Evolutionary conservation across 176 grass and related monocot species (phyloP).

Genomic region (Canna indica): DNA sequence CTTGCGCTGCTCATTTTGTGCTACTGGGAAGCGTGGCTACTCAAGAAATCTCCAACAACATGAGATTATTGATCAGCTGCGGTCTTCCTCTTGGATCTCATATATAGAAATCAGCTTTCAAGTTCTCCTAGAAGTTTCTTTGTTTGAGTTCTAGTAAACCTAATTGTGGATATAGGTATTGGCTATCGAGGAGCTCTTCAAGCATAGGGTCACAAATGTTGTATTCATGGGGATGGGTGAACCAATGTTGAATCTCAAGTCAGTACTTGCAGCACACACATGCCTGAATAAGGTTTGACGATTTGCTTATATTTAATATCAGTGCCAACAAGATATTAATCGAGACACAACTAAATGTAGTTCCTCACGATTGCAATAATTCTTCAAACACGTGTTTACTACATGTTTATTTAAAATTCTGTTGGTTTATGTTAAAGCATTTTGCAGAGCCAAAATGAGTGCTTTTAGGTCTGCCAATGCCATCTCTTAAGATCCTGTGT

Average conservation of each 20-base stretch:
- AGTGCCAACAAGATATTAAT: not conserved
- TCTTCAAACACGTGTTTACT: not conserved
- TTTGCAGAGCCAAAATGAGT: not conserved
- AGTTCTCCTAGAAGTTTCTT: not conserved
- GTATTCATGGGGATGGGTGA: slow-evolving; percentile 99
- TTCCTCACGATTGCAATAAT: no score
- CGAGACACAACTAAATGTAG: not conserved
- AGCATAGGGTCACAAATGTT: slow-evolving; percentile 84
- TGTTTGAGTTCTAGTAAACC: not conserved
- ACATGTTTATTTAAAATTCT: not conserved
- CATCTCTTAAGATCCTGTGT: not conserved
- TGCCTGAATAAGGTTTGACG: slow-evolving; percentile 70
- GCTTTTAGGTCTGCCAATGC: not conserved
- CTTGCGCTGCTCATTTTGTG: slow-evolving; percentile 75
- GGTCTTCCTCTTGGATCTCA: not conserved
- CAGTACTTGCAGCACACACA: slow-evolving; percentile 72
- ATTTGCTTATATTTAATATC: no score
- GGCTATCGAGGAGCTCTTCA: slow-evolving; percentile 76
- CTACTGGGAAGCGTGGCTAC: slow-evolving; percentile 86
- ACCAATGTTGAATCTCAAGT: slow-evolving; percentile 89
- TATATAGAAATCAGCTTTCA: not conserved
- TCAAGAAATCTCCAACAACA: slow-evolving; percentile 74
- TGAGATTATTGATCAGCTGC: slow-evolving; percentile 82
- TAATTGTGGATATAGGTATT: slow-evolving; percentile 44
- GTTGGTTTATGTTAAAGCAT: not conserved